phyloP scores from a whole-genome alignment of 805 yeast genomes.

The Candida alai region DNA sequence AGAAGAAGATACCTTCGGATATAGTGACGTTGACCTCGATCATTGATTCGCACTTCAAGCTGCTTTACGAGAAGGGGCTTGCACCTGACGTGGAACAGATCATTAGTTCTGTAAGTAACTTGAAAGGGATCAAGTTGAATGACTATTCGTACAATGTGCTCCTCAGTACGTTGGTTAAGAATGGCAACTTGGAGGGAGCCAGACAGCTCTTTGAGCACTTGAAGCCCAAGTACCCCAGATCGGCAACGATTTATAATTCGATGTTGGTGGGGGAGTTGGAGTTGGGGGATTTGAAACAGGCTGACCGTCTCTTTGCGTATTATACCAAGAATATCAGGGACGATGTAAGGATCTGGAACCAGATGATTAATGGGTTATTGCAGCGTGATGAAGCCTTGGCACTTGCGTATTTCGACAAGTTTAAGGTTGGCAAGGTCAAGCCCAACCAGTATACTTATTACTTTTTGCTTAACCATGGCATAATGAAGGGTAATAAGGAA shows the following conservation, averaged over 20 bases:
- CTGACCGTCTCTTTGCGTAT: slow-evolving; percentile 29
- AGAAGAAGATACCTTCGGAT: slow-evolving; percentile 46
- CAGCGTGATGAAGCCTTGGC: slow-evolving; percentile 36
- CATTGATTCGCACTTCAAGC: slow-evolving; percentile 51
- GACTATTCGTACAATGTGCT: slow-evolving; percentile 48
- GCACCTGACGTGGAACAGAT: slow-evolving; percentile 38
- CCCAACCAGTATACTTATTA: slow-evolving; percentile 53
- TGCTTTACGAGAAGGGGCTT: slow-evolving; percentile 39
- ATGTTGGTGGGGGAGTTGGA: slow-evolving; percentile 47
- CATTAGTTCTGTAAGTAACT: slow-evolving; percentile 37
- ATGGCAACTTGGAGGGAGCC: slow-evolving; percentile 51
- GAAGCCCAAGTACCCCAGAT: slow-evolving; percentile 24
- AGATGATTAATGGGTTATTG: slow-evolving; percentile 31
- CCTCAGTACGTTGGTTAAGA: slow-evolving; percentile 49
- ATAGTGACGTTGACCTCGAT: slow-evolving; percentile 60
- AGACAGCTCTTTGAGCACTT: slow-evolving; percentile 40
- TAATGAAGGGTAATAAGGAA: slow-evolving; percentile 25
- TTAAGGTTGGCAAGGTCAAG: slow-evolving; percentile 22
- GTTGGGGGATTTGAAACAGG: slow-evolving; percentile 31
- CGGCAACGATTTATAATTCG: slow-evolving; percentile 40
- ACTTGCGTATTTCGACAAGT: slow-evolving; percentile 33
- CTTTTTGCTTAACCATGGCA: slow-evolving; percentile 41
- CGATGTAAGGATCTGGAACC: slow-evolving; percentile 39
- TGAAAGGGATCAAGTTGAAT: slow-evolving; percentile 27
- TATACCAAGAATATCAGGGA: slow-evolving; percentile 31